These are phyloP conservation scores for Lactarius pseudohatsudake DNA, from an alignment of 768 basidiomycete genomes.

Conservation along the genomic window DNA sequence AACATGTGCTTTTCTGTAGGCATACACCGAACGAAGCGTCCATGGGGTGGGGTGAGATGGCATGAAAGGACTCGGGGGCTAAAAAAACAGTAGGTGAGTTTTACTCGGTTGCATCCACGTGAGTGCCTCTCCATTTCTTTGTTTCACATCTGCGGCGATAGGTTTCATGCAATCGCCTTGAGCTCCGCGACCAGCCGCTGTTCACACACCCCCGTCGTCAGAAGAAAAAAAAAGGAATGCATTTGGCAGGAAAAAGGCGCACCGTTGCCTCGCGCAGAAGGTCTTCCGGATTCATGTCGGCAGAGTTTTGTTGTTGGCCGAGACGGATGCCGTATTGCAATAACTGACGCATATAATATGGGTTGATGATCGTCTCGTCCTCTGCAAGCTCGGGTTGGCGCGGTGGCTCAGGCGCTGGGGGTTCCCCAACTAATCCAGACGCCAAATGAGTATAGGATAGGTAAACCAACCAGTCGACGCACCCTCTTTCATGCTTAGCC, in stretches of 20 bases:
- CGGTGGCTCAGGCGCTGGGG: conserved; percentile 37
- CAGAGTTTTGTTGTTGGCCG: conserved; percentile 39
- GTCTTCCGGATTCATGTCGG: conserved; percentile 28
- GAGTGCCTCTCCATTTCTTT: neutral
- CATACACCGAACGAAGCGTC: conserved; percentile 25
- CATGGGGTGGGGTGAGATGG: neutral
- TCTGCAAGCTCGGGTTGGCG: conserved; percentile 39
- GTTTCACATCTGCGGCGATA: neutral
- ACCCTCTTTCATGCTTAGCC: conserved; percentile 69
- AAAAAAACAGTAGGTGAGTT: conserved; percentile 26
- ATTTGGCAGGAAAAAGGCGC: neutral
- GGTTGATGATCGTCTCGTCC: conserved; percentile 73
- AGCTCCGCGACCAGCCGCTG: conserved; percentile 29
- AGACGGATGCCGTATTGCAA: conserved; percentile 68
- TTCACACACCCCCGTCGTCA: conserved; percentile 2
- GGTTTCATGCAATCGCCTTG: conserved; percentile 24
- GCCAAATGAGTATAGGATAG: conserved; percentile 10
- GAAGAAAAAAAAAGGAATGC: neutral
- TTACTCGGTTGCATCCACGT: conserved; percentile 1
- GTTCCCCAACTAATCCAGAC: conserved; percentile 30
- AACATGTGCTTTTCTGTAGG: conserved; percentile 20
- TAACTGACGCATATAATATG: conserved; percentile 76
- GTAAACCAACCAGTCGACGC: conserved; percentile 30
- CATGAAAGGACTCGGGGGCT: conserved; percentile 16
- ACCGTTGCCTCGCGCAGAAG: conserved; percentile 43